Evolutionary conservation across 805 yeast genomes (phyloP), one percentile per base, ranked within the genome.

Genomic region (Nakazawaea ernobii): DNA sequence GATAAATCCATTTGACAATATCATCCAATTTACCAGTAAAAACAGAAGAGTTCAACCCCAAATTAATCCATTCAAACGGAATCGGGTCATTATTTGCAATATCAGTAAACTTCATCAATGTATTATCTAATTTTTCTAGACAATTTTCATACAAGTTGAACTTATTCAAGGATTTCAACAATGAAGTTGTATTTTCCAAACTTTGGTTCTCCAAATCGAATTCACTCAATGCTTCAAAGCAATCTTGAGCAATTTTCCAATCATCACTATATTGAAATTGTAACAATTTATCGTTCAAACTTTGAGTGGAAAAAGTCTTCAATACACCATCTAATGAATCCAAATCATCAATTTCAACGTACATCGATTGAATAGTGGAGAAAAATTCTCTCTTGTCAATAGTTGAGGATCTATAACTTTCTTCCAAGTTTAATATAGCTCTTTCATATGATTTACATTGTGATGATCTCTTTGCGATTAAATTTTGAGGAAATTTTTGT

Each of bases 241-340:
- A 88, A 51, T 87, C 90, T 52, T 88, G 86, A 0, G 97, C 95
- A 56, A 88, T 75, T 36, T 80, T 74, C 96, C 97, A 90, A 56
- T 84, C 84, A 36, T 86, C 89, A 42, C 87, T 82, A 54, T 86
- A 90, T 55, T 89, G 94, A 45, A 92, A 80, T 49, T 88, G 88
- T 6, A 82, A 70, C 26, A 91, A 74, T 59, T 88, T 86, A 51
- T 90, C 91, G n/a, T 79, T 75, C 39, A 89, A 66, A 53, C 80
- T 79, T 36, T 80, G 77, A 0, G 84, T 75, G 0, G 95, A 80
- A 55, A 87, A 84, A 50, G 75, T 75, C 50, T 86, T 81, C 48
- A 91, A 67, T 4, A 88, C 80, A 20, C 99, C 99, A 59, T 86
- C 91, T 30, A 94, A 70, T 0, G 96, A 82, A 67, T 94, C 99